Conservation (phyloP, 352 stramenopile genomes). For the Globisporangium rhizosaccharum region DNA sequence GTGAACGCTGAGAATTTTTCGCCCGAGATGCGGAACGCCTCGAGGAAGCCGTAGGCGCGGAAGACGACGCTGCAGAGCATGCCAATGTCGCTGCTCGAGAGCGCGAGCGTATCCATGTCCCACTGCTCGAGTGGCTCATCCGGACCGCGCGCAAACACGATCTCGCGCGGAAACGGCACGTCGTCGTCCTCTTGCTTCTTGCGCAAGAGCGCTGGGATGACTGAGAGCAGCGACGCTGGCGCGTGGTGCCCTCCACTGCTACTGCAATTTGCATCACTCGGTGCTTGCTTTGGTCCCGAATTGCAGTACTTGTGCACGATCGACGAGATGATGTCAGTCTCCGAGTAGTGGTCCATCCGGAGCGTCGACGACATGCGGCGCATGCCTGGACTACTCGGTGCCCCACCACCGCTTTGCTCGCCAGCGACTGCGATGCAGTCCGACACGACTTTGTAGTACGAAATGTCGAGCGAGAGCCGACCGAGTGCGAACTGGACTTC, state of each 20-base stretch:
- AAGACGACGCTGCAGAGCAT: constrained; percentile 42
- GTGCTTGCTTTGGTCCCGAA: constrained; percentile 5
- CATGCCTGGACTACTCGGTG: background rate
- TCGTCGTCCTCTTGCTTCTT: constrained; percentile 53
- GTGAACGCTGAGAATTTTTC: constrained; percentile 55
- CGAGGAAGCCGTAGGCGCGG: constrained; percentile 46
- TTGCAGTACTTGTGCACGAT: constrained; percentile 54
- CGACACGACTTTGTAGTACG: constrained; percentile 71
- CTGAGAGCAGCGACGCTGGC: constrained; percentile 12
- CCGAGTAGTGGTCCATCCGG: constrained; percentile 26
- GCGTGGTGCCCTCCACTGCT: background rate
- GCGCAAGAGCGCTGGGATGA: constrained; percentile 18
- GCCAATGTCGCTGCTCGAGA: constrained; percentile 32
- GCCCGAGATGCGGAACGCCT: constrained; percentile 42
- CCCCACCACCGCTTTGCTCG: background rate
- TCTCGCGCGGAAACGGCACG: constrained; percentile 54
- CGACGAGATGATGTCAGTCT: constrained; percentile 58
- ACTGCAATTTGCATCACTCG: background rate
- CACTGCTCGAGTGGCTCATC: constrained; percentile 53
- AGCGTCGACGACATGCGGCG: constrained; percentile 17
- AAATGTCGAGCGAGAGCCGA: constrained; percentile 63
- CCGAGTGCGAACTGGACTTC: constrained; percentile 70
- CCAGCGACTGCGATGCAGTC: constrained; percentile 27
- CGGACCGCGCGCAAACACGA: constrained; percentile 28
- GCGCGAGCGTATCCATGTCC: constrained; percentile 36